Conservation (phyloP, 2,329 filamentous ascomycete genomes). For the Aspergillus sp. region DNA sequence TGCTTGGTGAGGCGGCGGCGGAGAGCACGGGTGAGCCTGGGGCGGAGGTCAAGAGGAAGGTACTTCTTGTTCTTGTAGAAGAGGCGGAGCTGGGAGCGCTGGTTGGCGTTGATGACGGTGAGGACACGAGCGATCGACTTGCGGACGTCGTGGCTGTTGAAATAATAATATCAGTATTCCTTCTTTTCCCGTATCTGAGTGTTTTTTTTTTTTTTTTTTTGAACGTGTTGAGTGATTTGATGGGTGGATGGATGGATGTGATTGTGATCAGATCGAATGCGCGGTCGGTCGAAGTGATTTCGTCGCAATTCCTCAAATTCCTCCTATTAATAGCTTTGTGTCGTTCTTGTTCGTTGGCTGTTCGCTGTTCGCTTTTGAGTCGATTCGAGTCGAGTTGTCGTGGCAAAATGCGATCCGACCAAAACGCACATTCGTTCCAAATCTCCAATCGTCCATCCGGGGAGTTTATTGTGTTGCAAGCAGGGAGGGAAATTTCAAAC, state of each 20-base stretch:
- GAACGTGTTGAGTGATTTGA: not conserved
- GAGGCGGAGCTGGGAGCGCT: slow-evolving; percentile 93
- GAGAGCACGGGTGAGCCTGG: slow-evolving; percentile 98
- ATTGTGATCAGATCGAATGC: slow-evolving; percentile 3
- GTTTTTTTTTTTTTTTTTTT: not conserved
- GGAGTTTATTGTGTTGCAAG: slow-evolving; percentile 5
- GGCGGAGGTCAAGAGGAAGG: slow-evolving; percentile 93
- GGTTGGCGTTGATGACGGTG: slow-evolving; percentile 99
- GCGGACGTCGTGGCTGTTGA: slow-evolving; percentile 87
- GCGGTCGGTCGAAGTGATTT: slow-evolving; percentile 1
- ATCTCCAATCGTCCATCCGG: not conserved
- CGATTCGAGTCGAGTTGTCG: not conserved
- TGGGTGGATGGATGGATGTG: not conserved
- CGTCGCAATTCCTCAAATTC: not conserved
- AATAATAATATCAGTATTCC: slow-evolving; percentile 27
- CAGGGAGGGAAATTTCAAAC: slow-evolving; percentile 37
- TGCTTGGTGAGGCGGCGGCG: slow-evolving; percentile 90
- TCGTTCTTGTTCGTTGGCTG: not conserved
- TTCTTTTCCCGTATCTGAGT: not conserved
- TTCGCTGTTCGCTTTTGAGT: too few relatives aligned
- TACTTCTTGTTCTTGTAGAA: slow-evolving; percentile 99
- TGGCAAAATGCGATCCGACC: not conserved
- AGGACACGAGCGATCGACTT: slow-evolving; percentile 99
- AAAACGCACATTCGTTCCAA: slow-evolving; percentile 5
- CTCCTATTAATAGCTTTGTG: not conserved